Percentiles rank a stretch among this genome's conserved stretches.
Conservation (phyloP, 257 asterid genomes). For the Solanum dulcamara region DNA sequence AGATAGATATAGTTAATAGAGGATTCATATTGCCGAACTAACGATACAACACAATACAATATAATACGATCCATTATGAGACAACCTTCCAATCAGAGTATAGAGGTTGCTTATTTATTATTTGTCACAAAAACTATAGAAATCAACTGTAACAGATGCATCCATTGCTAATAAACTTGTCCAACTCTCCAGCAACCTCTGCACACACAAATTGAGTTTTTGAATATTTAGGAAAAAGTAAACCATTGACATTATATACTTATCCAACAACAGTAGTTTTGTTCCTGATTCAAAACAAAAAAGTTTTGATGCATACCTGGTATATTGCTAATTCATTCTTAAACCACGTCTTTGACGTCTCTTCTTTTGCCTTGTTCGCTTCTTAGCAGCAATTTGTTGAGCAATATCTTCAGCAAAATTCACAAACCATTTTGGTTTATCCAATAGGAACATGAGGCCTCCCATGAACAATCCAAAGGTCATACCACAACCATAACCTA, state of each 20-base stretch:
- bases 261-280: too few relatives aligned
- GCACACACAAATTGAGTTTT: background rate
- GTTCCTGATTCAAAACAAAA: too few relatives aligned
- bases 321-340: background rate
- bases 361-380: background rate
- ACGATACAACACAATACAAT: background rate
- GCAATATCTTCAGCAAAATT: background rate
- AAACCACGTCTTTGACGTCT: background rate
- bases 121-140: background rate
- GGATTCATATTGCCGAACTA: background rate
- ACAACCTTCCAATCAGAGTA: too few relatives aligned
- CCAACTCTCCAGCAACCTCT: background rate
- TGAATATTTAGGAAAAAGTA: background rate
- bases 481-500: background rate
- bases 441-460: background rate
- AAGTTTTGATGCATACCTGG: background rate
- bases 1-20: too few relatives aligned
- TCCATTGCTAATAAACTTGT: background rate
- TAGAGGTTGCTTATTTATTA: background rate
- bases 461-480: background rate
- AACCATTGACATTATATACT: too few relatives aligned
- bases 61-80: background rate
- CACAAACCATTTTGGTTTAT: background rate
- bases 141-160: background rate
- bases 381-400: background rate